Evolutionary conservation across 805 yeast species (phyloP), one percentile per base, ranked within the genome.

Genomic region (Cyberlindnera bimundalis): DNA sequence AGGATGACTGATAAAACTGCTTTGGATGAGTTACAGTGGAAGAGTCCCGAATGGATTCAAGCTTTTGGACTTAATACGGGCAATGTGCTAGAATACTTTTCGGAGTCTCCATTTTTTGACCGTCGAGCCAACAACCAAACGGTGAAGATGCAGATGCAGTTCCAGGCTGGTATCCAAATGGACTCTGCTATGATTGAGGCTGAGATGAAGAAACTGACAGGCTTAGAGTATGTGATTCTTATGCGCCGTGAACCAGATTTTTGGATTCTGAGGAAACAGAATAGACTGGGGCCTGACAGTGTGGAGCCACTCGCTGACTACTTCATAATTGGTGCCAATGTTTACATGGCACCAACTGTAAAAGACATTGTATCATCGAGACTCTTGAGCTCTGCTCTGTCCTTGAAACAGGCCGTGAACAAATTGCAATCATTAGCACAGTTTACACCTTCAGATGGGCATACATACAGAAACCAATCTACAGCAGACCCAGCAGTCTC

Each of bases 21-120:
- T 23, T 68, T 90, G 20, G 97, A 90, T 58, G 97, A 91, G 55
- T 73, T 93, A 30, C 98, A 90, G 61, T 93, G 99, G 99, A 78
- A 90, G 50, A 83, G 93, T 4, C 98, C 99, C 1, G 99, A 93
- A 62, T 93, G 96, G 95, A 88, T 93, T 48, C 96, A 89, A 59
- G 76, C 81, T 39, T 81, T 80, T 59, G 97, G 96, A 0, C 74
- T 93, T 18, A 73, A 89, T 33, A 84, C 95, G 0, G 95, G 81
- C 39, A 93, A 90, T 58, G 96, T 93, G 1, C 72, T 93, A 16
- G 98, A 93, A 45, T 93, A 93, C 64, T 90, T 93, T 57, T 71
- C 96, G 4, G 86, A 87, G 52, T 86, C 96, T 3, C 99, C 99
- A 2, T 95, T 91, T 65, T 93, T 85, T 59, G 97, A 91, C 59